Evolutionary conservation across 1,284 basidiomycete genomes (phyloP).

Genomic region (Ceratobasidium sp.): DNA sequence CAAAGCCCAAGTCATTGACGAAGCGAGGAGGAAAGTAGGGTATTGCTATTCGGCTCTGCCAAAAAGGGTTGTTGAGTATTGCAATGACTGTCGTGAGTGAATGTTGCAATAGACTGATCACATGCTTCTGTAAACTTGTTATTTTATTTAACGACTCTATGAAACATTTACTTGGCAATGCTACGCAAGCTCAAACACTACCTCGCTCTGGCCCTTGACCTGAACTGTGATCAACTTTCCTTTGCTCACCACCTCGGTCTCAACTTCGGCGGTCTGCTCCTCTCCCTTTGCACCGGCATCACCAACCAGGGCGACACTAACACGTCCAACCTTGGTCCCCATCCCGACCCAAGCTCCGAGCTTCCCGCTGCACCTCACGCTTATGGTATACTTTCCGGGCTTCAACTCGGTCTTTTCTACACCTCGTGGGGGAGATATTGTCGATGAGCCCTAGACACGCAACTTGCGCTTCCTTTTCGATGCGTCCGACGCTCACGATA

Average conservation of each 20-base stretch:
- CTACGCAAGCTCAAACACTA: neutral
- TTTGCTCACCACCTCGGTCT: neutral
- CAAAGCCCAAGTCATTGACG: constrained; percentile 1
- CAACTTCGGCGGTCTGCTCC: neutral
- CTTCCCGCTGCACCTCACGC: constrained; percentile 24
- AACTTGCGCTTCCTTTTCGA: constrained; percentile 17
- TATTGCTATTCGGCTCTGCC: too few relatives aligned
- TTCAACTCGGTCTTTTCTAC: constrained; percentile 6
- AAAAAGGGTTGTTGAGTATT: too few relatives aligned
- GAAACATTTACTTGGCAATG: neutral
- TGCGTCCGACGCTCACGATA: constrained; percentile 20
- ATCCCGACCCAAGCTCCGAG: constrained; percentile 31
- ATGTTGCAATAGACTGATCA: neutral
- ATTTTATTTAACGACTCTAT: neutral
- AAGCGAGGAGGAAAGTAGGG: constrained; percentile 28
- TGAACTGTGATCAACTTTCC: constrained; percentile 23
- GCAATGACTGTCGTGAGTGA: neutral
- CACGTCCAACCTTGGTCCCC: neutral
- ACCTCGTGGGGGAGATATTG: constrained; percentile 38
- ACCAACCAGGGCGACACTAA: neutral
- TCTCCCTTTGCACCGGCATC: neutral
- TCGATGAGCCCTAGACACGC: constrained; percentile 39
- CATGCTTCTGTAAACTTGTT: neutral
- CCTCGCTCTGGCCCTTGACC: constrained; percentile 18
- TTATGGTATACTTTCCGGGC: neutral